Evolutionary conservation across 805 yeast species (phyloP), one percentile per base, ranked within the genome.

Genomic region (Cyberlindnera japonica): DNA sequence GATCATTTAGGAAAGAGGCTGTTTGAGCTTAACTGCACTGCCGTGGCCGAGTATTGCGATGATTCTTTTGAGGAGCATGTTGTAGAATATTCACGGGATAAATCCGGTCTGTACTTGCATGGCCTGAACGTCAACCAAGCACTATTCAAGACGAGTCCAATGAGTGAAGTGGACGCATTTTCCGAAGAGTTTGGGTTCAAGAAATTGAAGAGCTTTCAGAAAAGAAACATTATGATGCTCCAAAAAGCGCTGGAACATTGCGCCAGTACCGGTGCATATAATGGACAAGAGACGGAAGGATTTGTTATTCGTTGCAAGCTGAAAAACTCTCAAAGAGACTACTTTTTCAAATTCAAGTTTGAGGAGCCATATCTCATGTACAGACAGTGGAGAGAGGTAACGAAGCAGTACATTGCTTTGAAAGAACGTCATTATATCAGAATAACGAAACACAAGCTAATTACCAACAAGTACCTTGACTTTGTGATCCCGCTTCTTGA

Each of bases 51-150:
- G 62, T 72, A 77, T 25, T 93, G 99, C 61, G 96, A 93, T 58
- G 99, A 93, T 54, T 62, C 61, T 0, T 93, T 93, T 60, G 99
- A 93, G 58, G 98, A 93, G 59, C 99, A 93, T 58, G 85, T 93
- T 7, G 67, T 93, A 35, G 82, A 81, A 42, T 93, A 93, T 55
- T 58, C 70, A 2, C 68, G 67, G 2, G 79, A 81, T 0, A 64
- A 63, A 9, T 78, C 95, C 0, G 99, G 99, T 0, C 64, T 93
- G 6, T 93, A 93, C 51, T 60, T 93, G 14, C 98, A 91, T 58
- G 99, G 99, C 0, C 61, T 93, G 32, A 93, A 93, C 59, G 54
- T 61, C 37, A 93, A 93, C 54, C 64, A 69, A 2, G 72, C 79
- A 0, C 53, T 63, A 9, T 91, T 93, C 58, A 50, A 60, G 15